Evolutionary conservation across 345 rosid species (phyloP).

Genomic region (Rhodamnia argentea): DNA sequence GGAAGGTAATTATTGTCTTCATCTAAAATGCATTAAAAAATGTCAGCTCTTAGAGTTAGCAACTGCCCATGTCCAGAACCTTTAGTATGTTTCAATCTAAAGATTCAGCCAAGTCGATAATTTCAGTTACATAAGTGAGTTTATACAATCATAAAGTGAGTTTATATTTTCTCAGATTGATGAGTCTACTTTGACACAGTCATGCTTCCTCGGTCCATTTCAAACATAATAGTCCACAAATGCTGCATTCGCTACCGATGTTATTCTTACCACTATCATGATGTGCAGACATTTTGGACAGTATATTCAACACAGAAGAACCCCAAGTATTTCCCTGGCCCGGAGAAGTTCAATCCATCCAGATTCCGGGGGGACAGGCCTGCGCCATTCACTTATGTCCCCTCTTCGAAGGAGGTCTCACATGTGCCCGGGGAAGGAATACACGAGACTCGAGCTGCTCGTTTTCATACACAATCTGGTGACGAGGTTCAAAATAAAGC

Average conservation of each 20-base stretch:
- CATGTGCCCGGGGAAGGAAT: background rate
- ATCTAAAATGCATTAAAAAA: background rate
- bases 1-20: background rate
- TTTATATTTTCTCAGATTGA: background rate
- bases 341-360: background rate
- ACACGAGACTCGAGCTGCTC: rapidly evolving
- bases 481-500: background rate
- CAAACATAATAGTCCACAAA: background rate
- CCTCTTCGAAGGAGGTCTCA: background rate
- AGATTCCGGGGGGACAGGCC: background rate
- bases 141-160: background rate
- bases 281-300: background rate
- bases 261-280: background rate
- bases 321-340: background rate
- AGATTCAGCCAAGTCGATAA: background rate
- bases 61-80: background rate
- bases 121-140: background rate
- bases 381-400: background rate
- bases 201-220: background rate
- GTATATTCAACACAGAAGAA: background rate
- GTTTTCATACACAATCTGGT: background rate
- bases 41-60: background rate
- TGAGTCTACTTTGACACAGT: background rate
- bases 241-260: background rate
- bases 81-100: background rate